Percentiles rank a stretch among this genome's conserved stretches.
phyloP scores from a whole-genome alignment of 1,139 yeast species.

The Taphrina pruni region DNA sequence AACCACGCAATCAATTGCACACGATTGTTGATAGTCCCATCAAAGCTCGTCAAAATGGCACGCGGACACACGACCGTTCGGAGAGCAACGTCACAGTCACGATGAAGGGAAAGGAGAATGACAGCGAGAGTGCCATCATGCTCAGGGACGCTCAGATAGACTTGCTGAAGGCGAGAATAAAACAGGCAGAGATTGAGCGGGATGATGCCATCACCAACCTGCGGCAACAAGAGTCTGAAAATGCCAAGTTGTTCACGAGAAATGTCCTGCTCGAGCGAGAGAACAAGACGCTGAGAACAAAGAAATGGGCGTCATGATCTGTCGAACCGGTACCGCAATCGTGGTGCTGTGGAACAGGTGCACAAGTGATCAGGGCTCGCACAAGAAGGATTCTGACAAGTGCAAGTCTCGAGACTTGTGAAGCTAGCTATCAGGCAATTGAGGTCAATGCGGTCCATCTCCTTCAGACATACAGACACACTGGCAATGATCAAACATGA shows the following conservation, averaged over 20 bases:
- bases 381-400: neutral
- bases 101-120: constrained; percentile 1
- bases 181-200: constrained; percentile 1
- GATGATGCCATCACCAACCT: constrained; percentile 27
- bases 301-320: constrained; percentile 9
- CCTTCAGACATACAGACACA: too few relatives aligned
- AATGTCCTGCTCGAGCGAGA: constrained; percentile 18
- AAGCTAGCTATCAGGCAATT: too few relatives aligned
- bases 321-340: neutral
- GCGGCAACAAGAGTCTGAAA: constrained; percentile 6
- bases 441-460: too few relatives aligned
- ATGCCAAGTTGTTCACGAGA: constrained; percentile 14
- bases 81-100: constrained; percentile 36
- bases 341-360: neutral
- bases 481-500: too few relatives aligned
- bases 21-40: constrained; percentile 25
- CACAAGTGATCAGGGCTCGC: neutral
- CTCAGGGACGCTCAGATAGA: constrained; percentile 21
- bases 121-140: constrained; percentile 4
- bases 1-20: constrained; percentile 2
- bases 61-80: constrained; percentile 17
- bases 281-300: constrained; percentile 7
- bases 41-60: neutral
- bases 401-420: too few relatives aligned
- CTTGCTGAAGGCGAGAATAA: constrained; percentile 10